A percentile compares a stretch with the other conserved stretches of the same genome.
These are phyloP conservation scores for Penicillium pancosmium DNA, from an alignment of 495 filamentous ascomycete species.

Conservation along the genomic window DNA sequence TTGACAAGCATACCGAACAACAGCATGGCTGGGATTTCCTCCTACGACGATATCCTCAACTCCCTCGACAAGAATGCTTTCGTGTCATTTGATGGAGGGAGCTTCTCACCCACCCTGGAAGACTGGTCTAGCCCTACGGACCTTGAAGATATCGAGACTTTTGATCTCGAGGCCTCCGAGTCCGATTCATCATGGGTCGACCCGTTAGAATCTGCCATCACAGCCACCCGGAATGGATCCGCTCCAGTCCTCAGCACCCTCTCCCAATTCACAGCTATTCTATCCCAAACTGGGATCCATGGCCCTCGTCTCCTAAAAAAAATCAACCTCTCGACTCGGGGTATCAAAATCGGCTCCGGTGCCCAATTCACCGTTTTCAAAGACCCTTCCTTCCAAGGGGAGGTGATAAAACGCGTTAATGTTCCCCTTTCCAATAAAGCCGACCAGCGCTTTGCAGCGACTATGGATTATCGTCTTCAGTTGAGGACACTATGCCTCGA, in stretches of 20 bases:
- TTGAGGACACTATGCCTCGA: conserved; percentile 11
- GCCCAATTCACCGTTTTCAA: conserved; percentile 25
- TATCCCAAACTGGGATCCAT: conserved; percentile 26
- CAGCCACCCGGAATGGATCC: conserved; percentile 25
- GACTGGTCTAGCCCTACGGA: conserved; percentile 7
- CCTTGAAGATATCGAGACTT: conserved; percentile 11
- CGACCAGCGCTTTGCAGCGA: conserved; percentile 11
- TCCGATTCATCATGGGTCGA: conserved; percentile 18
- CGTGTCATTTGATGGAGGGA: conserved; percentile 6
- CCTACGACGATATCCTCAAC: conserved; percentile 15
- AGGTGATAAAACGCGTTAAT: conserved; percentile 25
- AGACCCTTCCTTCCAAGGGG: conserved; percentile 21
- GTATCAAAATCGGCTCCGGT: conserved; percentile 20
- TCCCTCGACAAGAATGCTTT: conserved; percentile 12
- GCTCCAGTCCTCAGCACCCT: conserved; percentile 21
- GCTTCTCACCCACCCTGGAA: conserved; percentile 1
- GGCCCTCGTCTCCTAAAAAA: conserved; percentile 23
- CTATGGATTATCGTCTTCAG: conserved; percentile 14
- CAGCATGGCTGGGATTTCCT: conserved; percentile 7
- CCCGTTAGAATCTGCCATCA: conserved; percentile 18
- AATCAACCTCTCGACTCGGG: conserved; percentile 14
- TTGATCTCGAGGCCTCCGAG: conserved; percentile 11
- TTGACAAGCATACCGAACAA: neutral
- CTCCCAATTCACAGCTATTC: conserved; percentile 26
- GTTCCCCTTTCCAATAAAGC: conserved; percentile 12